Evolutionary conservation across 2,329 filamentous ascomycete genomes (phyloP).

Genomic region (Ceratocystiopsis sp.): DNA sequence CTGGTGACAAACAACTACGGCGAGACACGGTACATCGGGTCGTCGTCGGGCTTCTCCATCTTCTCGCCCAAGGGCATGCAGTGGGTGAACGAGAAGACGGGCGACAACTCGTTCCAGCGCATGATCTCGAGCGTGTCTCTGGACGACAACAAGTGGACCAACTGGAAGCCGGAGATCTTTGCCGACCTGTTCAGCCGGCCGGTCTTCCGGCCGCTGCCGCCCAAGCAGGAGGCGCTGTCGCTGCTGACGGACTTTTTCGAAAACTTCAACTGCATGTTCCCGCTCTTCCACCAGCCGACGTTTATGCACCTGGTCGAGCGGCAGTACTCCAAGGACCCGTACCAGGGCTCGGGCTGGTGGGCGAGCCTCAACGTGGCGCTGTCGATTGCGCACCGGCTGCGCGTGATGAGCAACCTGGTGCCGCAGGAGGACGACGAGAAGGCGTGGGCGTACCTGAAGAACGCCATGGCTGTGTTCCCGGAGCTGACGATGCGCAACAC

Average conservation of each 20-base stretch:
- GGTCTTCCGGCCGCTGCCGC: slow-evolving; percentile 67
- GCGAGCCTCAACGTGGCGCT: slow-evolving; percentile 86
- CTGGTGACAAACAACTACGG: slow-evolving; percentile 88
- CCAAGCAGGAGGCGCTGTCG: slow-evolving; percentile 74
- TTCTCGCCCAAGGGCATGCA: slow-evolving; percentile 96
- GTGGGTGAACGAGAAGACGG: slow-evolving; percentile 96
- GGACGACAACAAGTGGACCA: slow-evolving; percentile 88
- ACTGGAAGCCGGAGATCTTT: slow-evolving; percentile 97
- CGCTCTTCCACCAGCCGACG: slow-evolving; percentile 89
- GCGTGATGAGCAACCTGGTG: slow-evolving; percentile 89
- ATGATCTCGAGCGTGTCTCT: slow-evolving; percentile 89
- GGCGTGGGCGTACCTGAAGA: slow-evolving; percentile 92
- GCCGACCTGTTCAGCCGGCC: slow-evolving; percentile 76
- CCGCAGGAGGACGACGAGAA: slow-evolving; percentile 84
- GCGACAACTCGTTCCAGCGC: slow-evolving; percentile 83
- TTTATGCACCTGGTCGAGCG: slow-evolving; percentile 95
- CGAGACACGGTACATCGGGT: slow-evolving; percentile 92
- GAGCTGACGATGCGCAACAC: slow-evolving; percentile 94
- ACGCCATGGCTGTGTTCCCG: slow-evolving; percentile 81
- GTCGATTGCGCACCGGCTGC: slow-evolving; percentile 80
- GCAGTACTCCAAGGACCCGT: slow-evolving; percentile 84
- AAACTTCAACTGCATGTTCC: slow-evolving; percentile 99
- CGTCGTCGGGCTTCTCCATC: slow-evolving; percentile 94
- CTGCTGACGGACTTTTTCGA: slow-evolving; percentile 89
- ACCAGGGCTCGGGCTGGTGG: slow-evolving; percentile 96